These are phyloP conservation scores for Saccharomycodes ludwigii DNA, from an alignment of 805 yeast species.

Conservation along the genomic window DNA sequence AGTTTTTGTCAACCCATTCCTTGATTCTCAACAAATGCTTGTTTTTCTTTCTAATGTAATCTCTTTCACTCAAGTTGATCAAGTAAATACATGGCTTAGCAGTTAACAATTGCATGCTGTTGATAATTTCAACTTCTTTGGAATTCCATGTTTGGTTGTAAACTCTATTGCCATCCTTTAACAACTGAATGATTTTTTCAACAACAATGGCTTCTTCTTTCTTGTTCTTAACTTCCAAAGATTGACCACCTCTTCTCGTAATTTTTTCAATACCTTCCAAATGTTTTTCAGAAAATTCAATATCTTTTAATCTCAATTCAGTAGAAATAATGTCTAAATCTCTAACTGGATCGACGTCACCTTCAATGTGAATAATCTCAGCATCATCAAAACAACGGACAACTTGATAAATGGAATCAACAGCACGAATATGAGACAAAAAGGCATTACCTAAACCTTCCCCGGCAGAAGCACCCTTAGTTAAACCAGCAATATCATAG, in stretches of 20 bases:
- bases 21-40: constrained; percentile 71
- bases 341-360: constrained; percentile 90
- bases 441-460: constrained; percentile 98
- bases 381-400: constrained; percentile 97
- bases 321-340: constrained; percentile 86
- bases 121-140: constrained; percentile 85
- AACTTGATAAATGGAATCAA: constrained; percentile 95
- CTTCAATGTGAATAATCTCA: constrained; percentile 93
- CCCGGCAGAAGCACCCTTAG: constrained; percentile 93
- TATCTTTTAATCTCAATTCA: constrained; percentile 92
- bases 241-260: constrained; percentile 80
- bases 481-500: constrained; percentile 95
- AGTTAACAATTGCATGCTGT: constrained; percentile 74
- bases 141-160: constrained; percentile 79
- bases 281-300: constrained; percentile 83
- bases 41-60: constrained; percentile 79
- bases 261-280: constrained; percentile 66
- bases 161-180: constrained; percentile 79
- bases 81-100: constrained; percentile 93
- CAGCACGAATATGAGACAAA: constrained; percentile 92
- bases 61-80: constrained; percentile 80
- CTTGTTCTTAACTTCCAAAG: constrained; percentile 78
- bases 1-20: constrained; percentile 79
- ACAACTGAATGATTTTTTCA: constrained; percentile 57
- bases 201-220: constrained; percentile 74